Conservation (phyloP, 1,284 basidiomycete genomes). For the Ceratobasidium sp. region DNA sequence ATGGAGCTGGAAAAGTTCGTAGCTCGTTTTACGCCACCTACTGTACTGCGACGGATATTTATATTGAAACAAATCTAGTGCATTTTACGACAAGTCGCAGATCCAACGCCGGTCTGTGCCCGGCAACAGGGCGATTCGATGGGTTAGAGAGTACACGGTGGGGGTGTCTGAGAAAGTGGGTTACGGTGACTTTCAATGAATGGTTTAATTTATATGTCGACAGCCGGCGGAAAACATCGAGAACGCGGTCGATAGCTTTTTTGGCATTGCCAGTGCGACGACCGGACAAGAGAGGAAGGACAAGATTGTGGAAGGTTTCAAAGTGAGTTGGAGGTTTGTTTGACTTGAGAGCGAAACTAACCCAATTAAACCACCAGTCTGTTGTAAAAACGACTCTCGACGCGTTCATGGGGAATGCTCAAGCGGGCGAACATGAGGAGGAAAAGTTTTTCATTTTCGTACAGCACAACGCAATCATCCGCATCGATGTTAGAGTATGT, state of each 20-base stretch:
- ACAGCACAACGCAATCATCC: slow-evolving; percentile 44
- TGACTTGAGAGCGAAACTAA: background rate
- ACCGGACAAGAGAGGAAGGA: background rate
- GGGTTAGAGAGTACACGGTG: slow-evolving; percentile 33
- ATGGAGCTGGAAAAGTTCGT: slow-evolving; percentile 40
- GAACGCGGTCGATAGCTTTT: slow-evolving; percentile 36
- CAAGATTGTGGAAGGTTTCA: slow-evolving; percentile 31
- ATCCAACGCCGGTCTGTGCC: slow-evolving; percentile 27
- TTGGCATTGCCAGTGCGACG: background rate
- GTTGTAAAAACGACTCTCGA: slow-evolving; percentile 8
- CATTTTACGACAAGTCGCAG: slow-evolving; percentile 6
- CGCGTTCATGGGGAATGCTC: slow-evolving; percentile 35
- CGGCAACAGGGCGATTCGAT: slow-evolving; percentile 36
- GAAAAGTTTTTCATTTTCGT: slow-evolving; percentile 46
- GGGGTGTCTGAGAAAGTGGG: slow-evolving; percentile 23
- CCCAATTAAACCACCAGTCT: slow-evolving; percentile 16
- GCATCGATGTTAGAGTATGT: slow-evolving; percentile 44
- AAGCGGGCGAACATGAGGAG: slow-evolving; percentile 45
- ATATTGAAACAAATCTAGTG: background rate
- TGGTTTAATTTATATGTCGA: background rate
- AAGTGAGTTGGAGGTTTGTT: slow-evolving; percentile 1
- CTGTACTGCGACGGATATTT: background rate
- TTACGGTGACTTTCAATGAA: background rate
- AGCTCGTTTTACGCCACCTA: background rate
- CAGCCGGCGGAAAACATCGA: slow-evolving; percentile 17